Conservation (phyloP, 345 rosid species). For the Linum usitatissimum region DNA sequence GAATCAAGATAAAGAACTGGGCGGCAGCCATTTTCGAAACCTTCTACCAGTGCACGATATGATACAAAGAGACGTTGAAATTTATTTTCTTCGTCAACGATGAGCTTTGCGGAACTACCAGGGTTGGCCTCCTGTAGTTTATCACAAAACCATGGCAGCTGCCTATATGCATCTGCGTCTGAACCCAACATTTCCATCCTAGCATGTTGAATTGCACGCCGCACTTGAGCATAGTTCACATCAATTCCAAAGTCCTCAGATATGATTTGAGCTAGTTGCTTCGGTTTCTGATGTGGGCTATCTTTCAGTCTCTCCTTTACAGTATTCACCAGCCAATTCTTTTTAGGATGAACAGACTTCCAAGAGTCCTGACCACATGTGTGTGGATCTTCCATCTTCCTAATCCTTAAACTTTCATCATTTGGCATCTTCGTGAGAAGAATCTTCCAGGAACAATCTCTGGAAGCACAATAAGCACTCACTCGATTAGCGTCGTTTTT, state of each 20-base stretch:
- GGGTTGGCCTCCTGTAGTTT: slow-evolving; percentile 59
- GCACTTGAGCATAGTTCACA: slow-evolving; percentile 64
- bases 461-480: slow-evolving; percentile 56
- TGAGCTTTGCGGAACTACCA: slow-evolving; percentile 50
- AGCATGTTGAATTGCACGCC: slow-evolving; percentile 87
- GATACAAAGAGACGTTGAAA: slow-evolving; percentile 71
- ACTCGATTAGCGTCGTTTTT: slow-evolving; percentile 78
- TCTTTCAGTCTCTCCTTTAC: slow-evolving; percentile 70
- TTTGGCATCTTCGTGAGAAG: slow-evolving; percentile 84
- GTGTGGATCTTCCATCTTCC: slow-evolving; percentile 47
- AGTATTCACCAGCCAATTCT: slow-evolving; percentile 69
- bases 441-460: slow-evolving; percentile 60
- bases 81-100: slow-evolving; percentile 41
- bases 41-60: slow-evolving; percentile 48
- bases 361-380: slow-evolving; percentile 76
- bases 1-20: slow-evolving; percentile 82
- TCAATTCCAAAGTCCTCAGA: slow-evolving; percentile 66
- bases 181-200: slow-evolving; percentile 75
- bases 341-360: slow-evolving; percentile 68
- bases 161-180: slow-evolving; percentile 56
- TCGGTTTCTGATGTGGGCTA: slow-evolving; percentile 47
- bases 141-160: slow-evolving; percentile 60
- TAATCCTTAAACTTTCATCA: slow-evolving; percentile 47
- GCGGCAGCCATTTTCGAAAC: slow-evolving; percentile 75
- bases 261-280: slow-evolving; percentile 19